Conservation (phyloP, 2,329 filamentous ascomycete species). For the Clonostachys byssicola region DNA sequence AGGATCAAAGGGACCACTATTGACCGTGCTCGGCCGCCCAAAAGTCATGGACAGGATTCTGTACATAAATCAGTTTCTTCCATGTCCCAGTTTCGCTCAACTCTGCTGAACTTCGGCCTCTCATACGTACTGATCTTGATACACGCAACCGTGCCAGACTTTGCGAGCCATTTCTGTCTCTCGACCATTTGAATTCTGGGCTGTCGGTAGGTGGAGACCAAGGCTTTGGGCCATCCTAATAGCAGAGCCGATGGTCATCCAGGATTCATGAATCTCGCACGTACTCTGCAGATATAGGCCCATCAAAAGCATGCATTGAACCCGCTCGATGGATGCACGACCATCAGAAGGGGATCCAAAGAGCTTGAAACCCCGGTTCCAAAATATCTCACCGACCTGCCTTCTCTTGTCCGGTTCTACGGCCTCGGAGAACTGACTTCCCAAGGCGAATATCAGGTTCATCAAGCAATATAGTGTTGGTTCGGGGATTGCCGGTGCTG, state of each 20-base stretch:
- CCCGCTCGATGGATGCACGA: constrained; percentile 27
- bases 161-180: constrained; percentile 3
- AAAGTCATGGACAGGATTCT: constrained; percentile 6
- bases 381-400: constrained; percentile 2
- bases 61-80: no score
- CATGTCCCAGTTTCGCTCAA: not conserved
- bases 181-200: not conserved
- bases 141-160: constrained; percentile 8
- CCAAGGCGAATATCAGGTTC: constrained; percentile 5
- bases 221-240: constrained; percentile 42
- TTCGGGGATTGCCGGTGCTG: not conserved
- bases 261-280: constrained; percentile 38
- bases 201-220: constrained; percentile 30
- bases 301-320: constrained; percentile 40
- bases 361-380: not conserved
- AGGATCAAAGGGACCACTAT: not conserved
- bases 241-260: constrained; percentile 41
- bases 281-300: constrained; percentile 44
- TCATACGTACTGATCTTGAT: constrained; percentile 3
- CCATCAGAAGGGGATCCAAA: not conserved
- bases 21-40: constrained; percentile 7
- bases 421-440: constrained; percentile 3
- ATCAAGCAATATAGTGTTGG: constrained; percentile 1
- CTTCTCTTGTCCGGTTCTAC: not conserved
- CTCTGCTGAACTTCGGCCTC: not conserved